Percentiles rank a stretch among this genome's conserved stretches.
Conservation (phyloP, 2,329 filamentous ascomycete species). For the Aspergillus persii region DNA sequence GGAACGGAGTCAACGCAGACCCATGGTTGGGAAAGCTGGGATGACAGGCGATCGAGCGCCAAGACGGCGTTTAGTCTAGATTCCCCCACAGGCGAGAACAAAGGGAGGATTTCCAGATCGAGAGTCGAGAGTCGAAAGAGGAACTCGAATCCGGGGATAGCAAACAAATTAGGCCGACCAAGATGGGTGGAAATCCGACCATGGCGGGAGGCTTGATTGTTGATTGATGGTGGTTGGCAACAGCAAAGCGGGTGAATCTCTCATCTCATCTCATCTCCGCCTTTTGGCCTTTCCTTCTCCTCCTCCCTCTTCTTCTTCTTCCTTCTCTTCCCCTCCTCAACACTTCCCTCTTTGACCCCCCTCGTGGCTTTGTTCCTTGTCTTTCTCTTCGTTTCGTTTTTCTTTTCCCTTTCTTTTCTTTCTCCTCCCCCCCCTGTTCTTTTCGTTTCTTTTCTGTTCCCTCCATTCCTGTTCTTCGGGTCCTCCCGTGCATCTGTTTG, state of each 20-base stretch:
- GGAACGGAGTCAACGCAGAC: neutral
- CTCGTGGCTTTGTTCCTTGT: neutral
- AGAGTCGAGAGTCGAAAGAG: too few species aligned
- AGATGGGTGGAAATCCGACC: neutral
- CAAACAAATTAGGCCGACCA: neutral
- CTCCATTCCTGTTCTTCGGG: conserved; percentile 10
- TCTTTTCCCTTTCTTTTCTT: neutral
- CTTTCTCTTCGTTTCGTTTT: neutral
- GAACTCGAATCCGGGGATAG: too few species aligned
- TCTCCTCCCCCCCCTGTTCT: neutral
- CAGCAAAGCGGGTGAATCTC: neutral
- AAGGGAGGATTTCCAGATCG: neutral
- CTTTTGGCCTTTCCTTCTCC: conserved; percentile 3
- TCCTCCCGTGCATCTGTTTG: conserved; percentile 15
- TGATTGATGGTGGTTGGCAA: neutral
- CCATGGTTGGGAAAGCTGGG: neutral
- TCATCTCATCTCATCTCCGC: conserved; percentile 4
- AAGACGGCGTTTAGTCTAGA: neutral
- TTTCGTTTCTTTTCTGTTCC: neutral
- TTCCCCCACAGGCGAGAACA: neutral
- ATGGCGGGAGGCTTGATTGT: too few species aligned
- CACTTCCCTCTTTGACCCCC: neutral
- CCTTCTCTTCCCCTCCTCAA: neutral
- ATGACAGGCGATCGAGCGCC: neutral
- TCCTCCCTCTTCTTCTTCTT: neutral